phyloP scores from a whole-genome alignment of 805 yeast species.

The Cyberlindnera meyerae region DNA sequence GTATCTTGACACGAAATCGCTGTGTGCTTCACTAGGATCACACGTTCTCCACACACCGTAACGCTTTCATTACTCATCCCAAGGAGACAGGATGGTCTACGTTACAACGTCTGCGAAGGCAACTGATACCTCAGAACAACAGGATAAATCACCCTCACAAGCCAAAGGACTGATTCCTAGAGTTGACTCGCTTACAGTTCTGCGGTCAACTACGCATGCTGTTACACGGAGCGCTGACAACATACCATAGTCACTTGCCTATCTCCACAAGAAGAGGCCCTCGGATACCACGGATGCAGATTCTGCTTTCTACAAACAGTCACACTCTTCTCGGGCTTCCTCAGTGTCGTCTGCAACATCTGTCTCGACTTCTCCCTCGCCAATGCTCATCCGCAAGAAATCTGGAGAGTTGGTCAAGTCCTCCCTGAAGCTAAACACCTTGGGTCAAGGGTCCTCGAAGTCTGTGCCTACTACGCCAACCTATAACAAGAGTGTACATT shows the following conservation, averaged over 20 bases:
- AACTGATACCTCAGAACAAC: too few species aligned
- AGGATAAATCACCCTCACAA: neutral
- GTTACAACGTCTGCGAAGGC: conserved; percentile 10
- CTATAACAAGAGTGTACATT: conserved; percentile 68
- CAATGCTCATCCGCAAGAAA: conserved; percentile 62
- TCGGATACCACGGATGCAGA: conserved; percentile 10
- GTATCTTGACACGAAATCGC: too few species aligned
- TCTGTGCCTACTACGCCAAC: conserved; percentile 55
- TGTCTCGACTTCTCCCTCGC: conserved; percentile 3
- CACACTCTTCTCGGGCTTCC: too few species aligned
- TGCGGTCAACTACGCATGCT: conserved; percentile 7
- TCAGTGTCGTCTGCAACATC: conserved; percentile 1
- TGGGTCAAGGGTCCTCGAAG: conserved; percentile 32
- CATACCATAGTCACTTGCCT: conserved; percentile 18
- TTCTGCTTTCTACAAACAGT: too few species aligned
- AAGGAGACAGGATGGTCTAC: conserved; percentile 16
- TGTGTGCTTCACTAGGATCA: too few species aligned
- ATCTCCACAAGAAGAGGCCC: conserved; percentile 20
- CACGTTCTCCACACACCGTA: too few species aligned
- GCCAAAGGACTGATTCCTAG: neutral
- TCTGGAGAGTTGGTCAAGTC: conserved; percentile 84
- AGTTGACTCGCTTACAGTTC: conserved; percentile 3
- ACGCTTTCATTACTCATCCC: too few species aligned
- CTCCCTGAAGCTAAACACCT: conserved; percentile 46
- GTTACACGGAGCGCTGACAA: too few species aligned